A percentile compares a stretch with the other conserved stretches of the same genome.
Conservation (phyloP, 129 eudicot species). For the Helichrysum umbraculigerum region DNA sequence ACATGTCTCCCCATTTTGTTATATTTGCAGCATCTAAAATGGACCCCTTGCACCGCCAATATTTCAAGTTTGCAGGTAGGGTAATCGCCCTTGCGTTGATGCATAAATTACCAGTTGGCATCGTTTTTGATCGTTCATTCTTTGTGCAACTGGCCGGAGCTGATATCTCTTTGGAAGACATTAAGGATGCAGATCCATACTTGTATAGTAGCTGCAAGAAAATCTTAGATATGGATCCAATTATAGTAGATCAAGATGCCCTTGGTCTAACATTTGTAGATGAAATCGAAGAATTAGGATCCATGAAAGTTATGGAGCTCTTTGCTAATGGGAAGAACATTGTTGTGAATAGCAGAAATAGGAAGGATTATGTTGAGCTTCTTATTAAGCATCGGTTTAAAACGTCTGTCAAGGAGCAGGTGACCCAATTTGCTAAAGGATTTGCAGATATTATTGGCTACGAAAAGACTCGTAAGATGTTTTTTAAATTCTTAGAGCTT, state of each 20-base stretch:
- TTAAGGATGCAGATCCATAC: slow-evolving; percentile 77
- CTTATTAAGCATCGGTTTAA: slow-evolving; percentile 64
- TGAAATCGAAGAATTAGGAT: slow-evolving; percentile 72
- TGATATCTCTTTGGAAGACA: slow-evolving; percentile 56
- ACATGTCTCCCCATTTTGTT: slow-evolving; percentile 1
- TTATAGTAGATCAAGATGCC: slow-evolving; percentile 67
- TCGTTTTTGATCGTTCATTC: slow-evolving; percentile 67
- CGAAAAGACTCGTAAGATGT: slow-evolving; percentile 29
- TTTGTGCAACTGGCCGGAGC: slow-evolving; percentile 68
- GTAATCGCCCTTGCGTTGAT: slow-evolving; percentile 78
- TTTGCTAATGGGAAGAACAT: slow-evolving; percentile 55
- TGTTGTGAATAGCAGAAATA: slow-evolving; percentile 66
- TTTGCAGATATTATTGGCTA: slow-evolving; percentile 55
- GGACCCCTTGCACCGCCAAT: slow-evolving; percentile 72
- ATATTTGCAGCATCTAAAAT: slow-evolving; percentile 72
- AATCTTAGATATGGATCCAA: slow-evolving; percentile 76
- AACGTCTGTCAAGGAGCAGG: slow-evolving; percentile 62
- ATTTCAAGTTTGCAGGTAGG: slow-evolving; percentile 75
- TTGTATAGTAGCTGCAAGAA: slow-evolving; percentile 77
- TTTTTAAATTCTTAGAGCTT: slow-evolving; percentile 62
- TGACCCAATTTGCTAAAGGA: slow-evolving; percentile 53
- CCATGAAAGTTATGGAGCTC: slow-evolving; percentile 69
- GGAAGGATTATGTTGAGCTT: slow-evolving; percentile 64
- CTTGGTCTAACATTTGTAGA: slow-evolving; percentile 69
- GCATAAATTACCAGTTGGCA: slow-evolving; percentile 84